A percentile compares a stretch with the other conserved stretches of the same genome.
Conservation (phyloP, 2,329 filamentous ascomycete genomes). For the Cordyceps tenuipes region DNA sequence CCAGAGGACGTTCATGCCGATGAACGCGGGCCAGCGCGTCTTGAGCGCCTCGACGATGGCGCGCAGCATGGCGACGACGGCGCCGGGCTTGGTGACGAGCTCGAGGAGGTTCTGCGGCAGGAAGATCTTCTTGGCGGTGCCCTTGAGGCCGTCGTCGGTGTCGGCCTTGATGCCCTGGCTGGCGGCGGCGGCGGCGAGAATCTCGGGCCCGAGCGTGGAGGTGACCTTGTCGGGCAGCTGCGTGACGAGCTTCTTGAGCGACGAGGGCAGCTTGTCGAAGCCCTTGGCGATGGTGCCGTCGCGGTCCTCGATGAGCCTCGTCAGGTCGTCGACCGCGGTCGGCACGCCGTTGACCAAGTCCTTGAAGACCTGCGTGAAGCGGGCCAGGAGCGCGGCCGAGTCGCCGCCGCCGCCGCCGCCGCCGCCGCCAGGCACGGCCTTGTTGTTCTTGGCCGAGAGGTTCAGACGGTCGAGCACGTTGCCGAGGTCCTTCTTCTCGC, state of each 20-base stretch:
- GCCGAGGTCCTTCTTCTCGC: slow-evolving; percentile 63
- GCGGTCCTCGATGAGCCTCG: slow-evolving; percentile 49
- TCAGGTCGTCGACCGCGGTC: slow-evolving; percentile 87
- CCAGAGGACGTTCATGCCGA: slow-evolving; percentile 87
- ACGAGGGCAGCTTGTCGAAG: slow-evolving; percentile 63
- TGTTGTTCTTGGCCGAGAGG: slow-evolving; percentile 75
- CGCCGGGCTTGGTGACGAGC: slow-evolving; percentile 77
- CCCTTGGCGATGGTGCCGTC: slow-evolving; percentile 51
- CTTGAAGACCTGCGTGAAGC: slow-evolving; percentile 85
- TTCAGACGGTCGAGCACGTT: slow-evolving; percentile 77
- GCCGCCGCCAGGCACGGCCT: slow-evolving; percentile 75
- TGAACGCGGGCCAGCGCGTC: slow-evolving; percentile 78
- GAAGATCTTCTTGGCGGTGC: slow-evolving; percentile 57
- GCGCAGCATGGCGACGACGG: slow-evolving; percentile 72
- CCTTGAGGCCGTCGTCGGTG: slow-evolving; percentile 49
- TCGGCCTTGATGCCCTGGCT: slow-evolving; percentile 56
- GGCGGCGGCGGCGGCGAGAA: slow-evolving; percentile 71
- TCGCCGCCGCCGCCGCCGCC: slow-evolving; percentile 77
- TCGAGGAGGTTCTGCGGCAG: slow-evolving; percentile 67
- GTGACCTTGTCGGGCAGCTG: slow-evolving; percentile 77
- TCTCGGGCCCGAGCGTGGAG: slow-evolving; percentile 65
- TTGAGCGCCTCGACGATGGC: slow-evolving; percentile 88
- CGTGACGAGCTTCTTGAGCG: slow-evolving; percentile 79
- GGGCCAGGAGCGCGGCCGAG: slow-evolving; percentile 65
- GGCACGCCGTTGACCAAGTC: slow-evolving; percentile 89